Percentiles rank a stretch among this genome's conserved stretches.
Evolutionary conservation across 2,329 filamentous ascomycete species (phyloP).

Genomic region (Penicillium sp.): DNA sequence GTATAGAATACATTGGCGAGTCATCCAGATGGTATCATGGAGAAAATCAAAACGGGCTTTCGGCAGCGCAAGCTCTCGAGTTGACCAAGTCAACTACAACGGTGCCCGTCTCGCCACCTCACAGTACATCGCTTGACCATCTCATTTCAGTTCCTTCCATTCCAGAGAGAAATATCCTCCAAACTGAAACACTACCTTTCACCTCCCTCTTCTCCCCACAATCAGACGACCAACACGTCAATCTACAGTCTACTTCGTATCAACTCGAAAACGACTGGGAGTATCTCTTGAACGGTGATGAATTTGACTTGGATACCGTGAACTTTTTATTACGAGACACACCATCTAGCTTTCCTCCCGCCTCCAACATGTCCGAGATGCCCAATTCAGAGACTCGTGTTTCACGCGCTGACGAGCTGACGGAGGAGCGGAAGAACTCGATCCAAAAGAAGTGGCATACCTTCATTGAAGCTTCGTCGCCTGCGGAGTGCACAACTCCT

Average conservation of each 20-base stretch:
- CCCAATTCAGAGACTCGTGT: background rate
- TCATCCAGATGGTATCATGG: background rate
- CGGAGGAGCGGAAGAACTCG: background rate
- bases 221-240: background rate
- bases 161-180: background rate
- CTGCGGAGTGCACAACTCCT: background rate
- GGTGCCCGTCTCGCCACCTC: background rate
- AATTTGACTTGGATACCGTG: slow-evolving; percentile 25
- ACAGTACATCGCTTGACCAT: background rate
- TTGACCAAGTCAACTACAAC: background rate
- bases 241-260: background rate
- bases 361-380: background rate
- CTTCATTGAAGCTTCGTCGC: background rate
- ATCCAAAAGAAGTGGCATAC: background rate
- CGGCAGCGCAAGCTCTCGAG: background rate
- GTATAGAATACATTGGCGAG: background rate
- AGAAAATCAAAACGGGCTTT: too few species aligned
- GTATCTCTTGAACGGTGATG: slow-evolving; percentile 11
- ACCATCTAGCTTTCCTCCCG: slow-evolving; percentile 2
- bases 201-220: background rate
- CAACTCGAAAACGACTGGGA: background rate
- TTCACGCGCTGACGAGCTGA: background rate
- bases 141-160: background rate
- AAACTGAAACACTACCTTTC: background rate
- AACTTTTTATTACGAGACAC: slow-evolving; percentile 15